Conservation (phyloP, 2,329 filamentous ascomycete species). For the Zymoseptoria brevis region DNA sequence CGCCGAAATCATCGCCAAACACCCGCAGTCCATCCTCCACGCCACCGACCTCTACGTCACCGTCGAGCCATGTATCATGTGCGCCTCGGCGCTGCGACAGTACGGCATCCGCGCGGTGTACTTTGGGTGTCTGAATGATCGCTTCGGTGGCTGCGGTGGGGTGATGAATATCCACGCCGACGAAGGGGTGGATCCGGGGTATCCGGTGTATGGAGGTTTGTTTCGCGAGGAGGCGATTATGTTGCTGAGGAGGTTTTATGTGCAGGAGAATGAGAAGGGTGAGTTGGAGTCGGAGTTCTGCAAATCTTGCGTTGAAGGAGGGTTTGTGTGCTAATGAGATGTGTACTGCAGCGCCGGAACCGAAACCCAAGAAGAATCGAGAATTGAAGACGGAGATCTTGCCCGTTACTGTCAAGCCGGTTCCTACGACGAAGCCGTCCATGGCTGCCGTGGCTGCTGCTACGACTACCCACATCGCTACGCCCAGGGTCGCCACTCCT, state of each 20-base stretch:
- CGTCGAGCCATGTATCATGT: conserved; percentile 98
- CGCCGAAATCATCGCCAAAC: conserved; percentile 52
- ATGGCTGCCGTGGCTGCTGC: not conserved
- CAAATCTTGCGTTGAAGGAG: not conserved
- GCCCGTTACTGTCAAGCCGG: conserved; percentile 33
- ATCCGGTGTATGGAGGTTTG: conserved; percentile 77
- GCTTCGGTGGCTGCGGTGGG: conserved; percentile 92
- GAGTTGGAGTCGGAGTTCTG: conserved; percentile 22
- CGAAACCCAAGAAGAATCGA: conserved; percentile 55
- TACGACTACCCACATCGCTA: not conserved
- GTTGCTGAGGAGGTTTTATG: conserved; percentile 85
- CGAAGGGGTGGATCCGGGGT: conserved; percentile 67
- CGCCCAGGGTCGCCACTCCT: conserved; percentile 10
- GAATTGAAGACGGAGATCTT: conserved; percentile 54
- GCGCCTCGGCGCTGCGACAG: conserved; percentile 83
- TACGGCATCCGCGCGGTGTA: conserved; percentile 83
- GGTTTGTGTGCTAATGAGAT: conserved; percentile 3
- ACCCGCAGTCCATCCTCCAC: conserved; percentile 60
- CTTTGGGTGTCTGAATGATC: conserved; percentile 92
- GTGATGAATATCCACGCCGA: conserved; percentile 80
- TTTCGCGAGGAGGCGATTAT: conserved; percentile 90
- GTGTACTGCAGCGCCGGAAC: conserved; percentile 47
- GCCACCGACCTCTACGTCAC: conserved; percentile 87
- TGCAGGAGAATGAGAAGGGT: conserved; percentile 95
- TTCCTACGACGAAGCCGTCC: not conserved